These are phyloP conservation scores for Buddleja alternifolia DNA, from an alignment of 257 asterid genomes.

Conservation along the genomic window DNA sequence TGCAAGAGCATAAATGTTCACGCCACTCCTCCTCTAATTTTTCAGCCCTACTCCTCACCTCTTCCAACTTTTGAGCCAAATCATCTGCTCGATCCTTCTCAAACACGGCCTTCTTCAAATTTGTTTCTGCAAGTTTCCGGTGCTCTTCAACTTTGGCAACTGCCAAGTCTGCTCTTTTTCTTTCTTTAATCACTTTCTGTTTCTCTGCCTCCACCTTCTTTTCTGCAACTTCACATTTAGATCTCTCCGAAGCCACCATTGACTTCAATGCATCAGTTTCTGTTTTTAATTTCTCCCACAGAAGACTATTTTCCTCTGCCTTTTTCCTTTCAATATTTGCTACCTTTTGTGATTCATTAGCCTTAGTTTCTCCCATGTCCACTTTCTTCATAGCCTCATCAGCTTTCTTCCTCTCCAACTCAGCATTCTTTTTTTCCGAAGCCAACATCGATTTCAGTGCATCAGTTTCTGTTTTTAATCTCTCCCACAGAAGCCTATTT, in stretches of 20 bases:
- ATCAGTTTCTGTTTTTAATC: conserved; percentile 48
- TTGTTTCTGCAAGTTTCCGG: conserved; percentile 48
- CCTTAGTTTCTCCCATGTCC: conserved; percentile 54
- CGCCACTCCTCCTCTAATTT: conserved; percentile 50
- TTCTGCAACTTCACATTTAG: conserved; percentile 55
- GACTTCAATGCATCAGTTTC: conserved; percentile 57
- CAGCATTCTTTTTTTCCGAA: conserved; percentile 28
- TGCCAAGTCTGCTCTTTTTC: conserved; percentile 58
- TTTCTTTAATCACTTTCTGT: conserved; percentile 52
- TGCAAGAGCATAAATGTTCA: conserved; percentile 38
- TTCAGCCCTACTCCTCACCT: conserved; percentile 45
- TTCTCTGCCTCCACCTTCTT: conserved; percentile 61
- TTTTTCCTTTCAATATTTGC: conserved; percentile 47
- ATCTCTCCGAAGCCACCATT: conserved; percentile 43
- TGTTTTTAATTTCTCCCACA: conserved; percentile 49
- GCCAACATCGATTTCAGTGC: conserved; percentile 54
- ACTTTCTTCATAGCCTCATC: conserved; percentile 52
- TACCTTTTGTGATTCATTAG: conserved; percentile 45
- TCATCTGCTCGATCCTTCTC: conserved; percentile 62
- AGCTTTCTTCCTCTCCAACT: conserved; percentile 33
- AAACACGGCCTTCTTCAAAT: conserved; percentile 54
- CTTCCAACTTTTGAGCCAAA: conserved; percentile 59
- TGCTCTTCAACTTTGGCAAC: conserved; percentile 54
- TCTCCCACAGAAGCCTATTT: conserved; percentile 44
- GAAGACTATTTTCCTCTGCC: conserved; percentile 52